Percentiles rank a stretch among this genome's conserved stretches.
Evolutionary conservation across 768 basidiomycete species (phyloP).

Genomic region (Neoboletus subvelutipes): DNA sequence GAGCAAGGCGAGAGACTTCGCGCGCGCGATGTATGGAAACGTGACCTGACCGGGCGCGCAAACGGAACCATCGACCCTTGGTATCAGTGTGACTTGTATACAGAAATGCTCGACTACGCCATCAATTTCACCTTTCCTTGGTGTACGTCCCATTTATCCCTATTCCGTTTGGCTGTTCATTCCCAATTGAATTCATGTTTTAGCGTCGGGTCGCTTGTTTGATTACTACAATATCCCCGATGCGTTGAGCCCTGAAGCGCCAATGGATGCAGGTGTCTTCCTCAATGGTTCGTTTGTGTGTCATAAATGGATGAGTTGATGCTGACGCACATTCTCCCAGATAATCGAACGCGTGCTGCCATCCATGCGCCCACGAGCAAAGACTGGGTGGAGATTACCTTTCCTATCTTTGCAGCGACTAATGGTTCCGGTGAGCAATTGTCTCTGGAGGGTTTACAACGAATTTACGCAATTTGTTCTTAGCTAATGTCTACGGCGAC

Average conservation of each 20-base stretch:
- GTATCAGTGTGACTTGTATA: conserved; percentile 61
- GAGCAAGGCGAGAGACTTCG: conserved; percentile 24
- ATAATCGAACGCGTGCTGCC: background rate
- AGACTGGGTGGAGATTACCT: conserved; percentile 36
- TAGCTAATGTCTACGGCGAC: conserved; percentile 23
- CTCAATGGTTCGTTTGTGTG: too few relatives aligned
- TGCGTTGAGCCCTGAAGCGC: conserved; percentile 36
- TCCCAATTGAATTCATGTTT: too few relatives aligned
- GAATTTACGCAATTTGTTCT: background rate
- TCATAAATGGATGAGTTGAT: conserved; percentile 4
- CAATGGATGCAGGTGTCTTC: too few relatives aligned
- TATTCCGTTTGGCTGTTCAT: background rate
- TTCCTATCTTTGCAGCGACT: conserved; percentile 23
- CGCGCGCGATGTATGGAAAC: conserved; percentile 36
- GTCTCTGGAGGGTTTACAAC: background rate
- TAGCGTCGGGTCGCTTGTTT: conserved; percentile 31
- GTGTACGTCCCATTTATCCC: conserved; percentile 31
- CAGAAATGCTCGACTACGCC: conserved; percentile 68
- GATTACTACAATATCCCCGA: conserved; percentile 51
- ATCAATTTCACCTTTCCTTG: conserved; percentile 68
- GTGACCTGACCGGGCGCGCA: conserved; percentile 47
- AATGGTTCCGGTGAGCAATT: conserved; percentile 11
- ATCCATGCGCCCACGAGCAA: conserved; percentile 23
- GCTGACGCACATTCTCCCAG: background rate
- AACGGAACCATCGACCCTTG: conserved; percentile 60